Base-by-base conservation (phyloP, 2,329 filamentous ascomycete species). In the Penicillium sp. region DNA sequence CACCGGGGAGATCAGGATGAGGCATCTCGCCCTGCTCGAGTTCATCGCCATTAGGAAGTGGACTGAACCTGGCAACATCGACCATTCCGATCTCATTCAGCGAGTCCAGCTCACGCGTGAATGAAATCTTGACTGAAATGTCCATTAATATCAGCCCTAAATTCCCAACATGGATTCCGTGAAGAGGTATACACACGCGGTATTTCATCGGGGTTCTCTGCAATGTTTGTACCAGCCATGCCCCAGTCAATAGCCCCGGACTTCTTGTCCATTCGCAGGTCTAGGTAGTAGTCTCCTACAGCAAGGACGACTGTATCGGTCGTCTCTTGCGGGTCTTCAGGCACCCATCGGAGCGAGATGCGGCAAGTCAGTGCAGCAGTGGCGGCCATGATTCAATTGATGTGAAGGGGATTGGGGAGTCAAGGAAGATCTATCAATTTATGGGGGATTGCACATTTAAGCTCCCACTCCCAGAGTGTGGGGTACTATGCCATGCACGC, bases 21-120 rank as follows among this genome's bases (percentile, higher is more conserved):
- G 73, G 66, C 75, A 77, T 77, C 0, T 58, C 60, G 0, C 75
- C 75, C 0, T 63, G 69, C 51, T 77, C 75, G 0, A 77, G 66
- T 33, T 71, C 69, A 43, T 77, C 73, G 2, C 75, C 75, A 44
- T 76, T 76, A 0, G 74, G 69, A 13, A 77, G 64, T 1, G 65
- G 55, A 7, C 66, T 66, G 54, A 77, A 77, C 1, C 62, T 68
- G 0, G 74, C 74, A 49, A 70, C 69, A 31, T 77, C 74, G 3
- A 60, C 56, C 3, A 59, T 64, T 21, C 67, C 68, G 48, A 74
- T 74, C 0, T 64, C 60, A 50, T 71, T 59, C 24, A 67, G 66
- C 6, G 74, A 77, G 59, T 77, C 74, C 6, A 77, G 62, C 28
- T 68, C 68, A 43, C 75, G 72, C 2, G 71, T 74, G 54, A 75